Evolutionary conservation across 2,329 filamentous ascomycete species (phyloP).

Genomic region (Botrytis paeoniae): DNA sequence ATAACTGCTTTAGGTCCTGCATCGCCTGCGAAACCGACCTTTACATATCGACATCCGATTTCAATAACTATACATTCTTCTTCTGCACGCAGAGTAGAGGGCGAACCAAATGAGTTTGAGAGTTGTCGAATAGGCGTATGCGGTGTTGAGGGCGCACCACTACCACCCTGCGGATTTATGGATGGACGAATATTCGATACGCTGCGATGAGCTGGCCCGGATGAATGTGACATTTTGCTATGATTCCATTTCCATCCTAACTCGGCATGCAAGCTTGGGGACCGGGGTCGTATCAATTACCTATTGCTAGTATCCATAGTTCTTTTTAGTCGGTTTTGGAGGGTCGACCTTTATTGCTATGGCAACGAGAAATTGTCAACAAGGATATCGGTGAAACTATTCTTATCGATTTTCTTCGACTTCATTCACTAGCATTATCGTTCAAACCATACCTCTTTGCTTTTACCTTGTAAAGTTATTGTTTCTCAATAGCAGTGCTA

Average conservation of each 20-base stretch:
- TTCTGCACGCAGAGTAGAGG: conserved; percentile 64
- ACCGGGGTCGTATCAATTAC: conserved; percentile 3
- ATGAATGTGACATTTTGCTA: conserved; percentile 33
- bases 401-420: neutral
- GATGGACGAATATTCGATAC: conserved; percentile 54
- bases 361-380: conserved; percentile 9
- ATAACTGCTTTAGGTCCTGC: conserved; percentile 68
- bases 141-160: conserved; percentile 46
- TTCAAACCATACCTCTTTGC: neutral
- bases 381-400: conserved; percentile 1
- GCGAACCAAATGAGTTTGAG: conserved; percentile 55
- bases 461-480: neutral
- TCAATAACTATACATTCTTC: conserved; percentile 85
- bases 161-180: conserved; percentile 16
- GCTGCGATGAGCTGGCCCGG: conserved; percentile 52
- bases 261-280: conserved; percentile 15
- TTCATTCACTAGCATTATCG: neutral
- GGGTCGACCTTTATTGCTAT: conserved; percentile 5
- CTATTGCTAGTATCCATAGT: conserved; percentile 14
- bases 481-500: conserved; percentile 10
- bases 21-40: conserved; percentile 85
- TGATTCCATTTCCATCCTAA: conserved; percentile 10
- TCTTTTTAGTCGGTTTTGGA: neutral
- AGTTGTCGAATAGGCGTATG: conserved; percentile 57
- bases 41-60: conserved; percentile 73